Evolutionary conservation across 768 basidiomycete species (phyloP), one percentile per base, ranked within the genome.

Genomic region (Clitopilus hobsonii): DNA sequence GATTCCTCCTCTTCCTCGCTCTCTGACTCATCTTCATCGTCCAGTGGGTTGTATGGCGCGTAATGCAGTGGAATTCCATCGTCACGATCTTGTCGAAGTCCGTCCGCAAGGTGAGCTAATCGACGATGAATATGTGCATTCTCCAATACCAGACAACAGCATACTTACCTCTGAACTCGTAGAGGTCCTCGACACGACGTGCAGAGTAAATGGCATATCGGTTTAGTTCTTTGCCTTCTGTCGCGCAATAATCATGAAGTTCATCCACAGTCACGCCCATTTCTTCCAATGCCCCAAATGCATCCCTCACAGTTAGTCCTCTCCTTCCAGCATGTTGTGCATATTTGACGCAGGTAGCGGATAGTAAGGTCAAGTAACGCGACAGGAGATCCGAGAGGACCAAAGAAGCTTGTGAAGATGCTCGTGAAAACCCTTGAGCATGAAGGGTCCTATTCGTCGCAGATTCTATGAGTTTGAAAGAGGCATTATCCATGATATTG

Each of bases 361-460:
- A 72, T 18, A 91, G 74, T 23, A 91, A 74, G 8, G 79, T 60
- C 54, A 92, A 73, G 67, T 92, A 93, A 54, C 88, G 84, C 30
- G 86, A 77, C 59, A 93, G 79, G 58, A 92, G 74, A 69, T 88
- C 89, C 11, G 88, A 86, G 48, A 93, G 76, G 16, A 87, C 80
- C 23, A 80, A 70, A 8, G 84, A 76, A 2, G 91, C 89, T 63
- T 88, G 86, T 0, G 83, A 71, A 2, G 91, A 93, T 0, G 90
- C 80, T 51, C 88, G 80, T 30, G 86, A 83, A 70, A 94, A 93
- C 58, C 78, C 78, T 60, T 91, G 83, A 0, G 89, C 86, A 59
- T 92, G 89, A 14, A 92, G 77, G 16, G 88, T 86, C 53, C 84
- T 81, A 66, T 84, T 77, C 1, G 82, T 80, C 0, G 80, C 82